phyloP scores from a whole-genome alignment of 2,329 filamentous ascomycete species.

The Colletotrichum echinochloae region DNA sequence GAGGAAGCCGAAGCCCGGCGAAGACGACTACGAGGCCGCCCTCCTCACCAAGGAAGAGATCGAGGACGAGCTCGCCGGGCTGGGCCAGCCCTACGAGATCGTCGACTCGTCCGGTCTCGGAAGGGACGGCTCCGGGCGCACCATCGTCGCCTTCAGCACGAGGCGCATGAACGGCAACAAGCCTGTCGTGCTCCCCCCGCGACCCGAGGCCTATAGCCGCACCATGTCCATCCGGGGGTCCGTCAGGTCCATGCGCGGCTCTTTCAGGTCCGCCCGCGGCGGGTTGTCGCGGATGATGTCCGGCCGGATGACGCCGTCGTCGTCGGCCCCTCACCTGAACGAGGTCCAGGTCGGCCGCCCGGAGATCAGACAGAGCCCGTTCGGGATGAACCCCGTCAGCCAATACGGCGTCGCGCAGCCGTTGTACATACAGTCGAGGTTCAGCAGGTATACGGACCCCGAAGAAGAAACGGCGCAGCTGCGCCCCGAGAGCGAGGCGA shows the following conservation, averaged over 20 bases:
- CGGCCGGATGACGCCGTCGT: not conserved
- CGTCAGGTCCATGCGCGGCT: conserved; percentile 30
- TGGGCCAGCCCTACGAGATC: conserved; percentile 34
- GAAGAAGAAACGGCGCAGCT: conserved; percentile 13
- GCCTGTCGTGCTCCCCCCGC: conserved; percentile 19
- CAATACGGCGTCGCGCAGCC: conserved; percentile 30
- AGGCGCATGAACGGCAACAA: conserved; percentile 26
- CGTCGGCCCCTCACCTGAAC: conserved; percentile 14
- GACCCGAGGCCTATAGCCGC: conserved; percentile 29
- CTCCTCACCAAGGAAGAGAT: conserved; percentile 37
- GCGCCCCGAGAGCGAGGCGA: conserved; percentile 29
- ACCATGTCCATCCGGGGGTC: conserved; percentile 28
- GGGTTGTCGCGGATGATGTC: conserved; percentile 29
- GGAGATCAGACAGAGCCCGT: conserved; percentile 13
- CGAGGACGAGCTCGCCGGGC: conserved; percentile 21
- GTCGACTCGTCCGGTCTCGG: conserved; percentile 35
- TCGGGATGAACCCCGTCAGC: conserved; percentile 1
- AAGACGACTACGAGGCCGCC: conserved; percentile 36
- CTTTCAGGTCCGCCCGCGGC: conserved; percentile 21
- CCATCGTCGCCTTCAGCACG: conserved; percentile 34
- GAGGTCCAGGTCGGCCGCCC: conserved; percentile 19
- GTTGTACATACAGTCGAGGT: conserved; percentile 30
- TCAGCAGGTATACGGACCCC: conserved; percentile 31
- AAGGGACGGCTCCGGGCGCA: conserved; percentile 29
- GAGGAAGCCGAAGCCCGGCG: conserved; percentile 62